Percentiles rank a stretch among this genome's conserved stretches.
Evolutionary conservation across 2,329 filamentous ascomycete genomes (phyloP).

Genomic region (Beauveria scarabaeidicola): DNA sequence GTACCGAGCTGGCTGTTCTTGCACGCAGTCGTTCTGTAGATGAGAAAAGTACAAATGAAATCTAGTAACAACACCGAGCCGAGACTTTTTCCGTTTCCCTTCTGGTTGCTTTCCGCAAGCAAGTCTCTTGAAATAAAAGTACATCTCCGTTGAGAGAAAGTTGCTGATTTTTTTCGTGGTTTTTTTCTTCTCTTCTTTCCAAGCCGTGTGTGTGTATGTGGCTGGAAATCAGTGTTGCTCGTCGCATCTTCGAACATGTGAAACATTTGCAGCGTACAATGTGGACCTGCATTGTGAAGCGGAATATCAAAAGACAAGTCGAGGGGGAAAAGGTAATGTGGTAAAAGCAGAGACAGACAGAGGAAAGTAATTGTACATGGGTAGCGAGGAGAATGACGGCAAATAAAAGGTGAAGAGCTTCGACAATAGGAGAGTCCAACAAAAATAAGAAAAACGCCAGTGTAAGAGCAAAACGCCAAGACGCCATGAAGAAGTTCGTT

Average conservation of each 20-base stretch:
- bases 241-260: neutral
- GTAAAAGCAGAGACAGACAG: constrained; percentile 3
- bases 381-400: constrained; percentile 11
- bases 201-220: neutral
- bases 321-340: neutral
- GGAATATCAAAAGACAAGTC: neutral
- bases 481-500: constrained; percentile 5
- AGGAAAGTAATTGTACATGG: constrained; percentile 29
- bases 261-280: neutral
- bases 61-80: constrained; percentile 6
- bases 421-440: neutral
- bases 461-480: constrained; percentile 3
- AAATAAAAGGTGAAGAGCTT: neutral
- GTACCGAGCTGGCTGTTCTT: neutral
- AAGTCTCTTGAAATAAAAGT: constrained; percentile 3
- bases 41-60: constrained; percentile 4
- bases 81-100: neutral
- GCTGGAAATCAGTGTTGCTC: neutral
- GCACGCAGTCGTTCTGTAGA: constrained; percentile 4
- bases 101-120: constrained; percentile 8
- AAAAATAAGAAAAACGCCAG: neutral
- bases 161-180: neutral
- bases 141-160: constrained; percentile 4
- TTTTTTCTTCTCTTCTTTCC: neutral
- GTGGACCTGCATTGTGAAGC: neutral